phyloP scores from a whole-genome alignment of 2,329 filamentous ascomycete species.

The Botrytis fabae region DNA sequence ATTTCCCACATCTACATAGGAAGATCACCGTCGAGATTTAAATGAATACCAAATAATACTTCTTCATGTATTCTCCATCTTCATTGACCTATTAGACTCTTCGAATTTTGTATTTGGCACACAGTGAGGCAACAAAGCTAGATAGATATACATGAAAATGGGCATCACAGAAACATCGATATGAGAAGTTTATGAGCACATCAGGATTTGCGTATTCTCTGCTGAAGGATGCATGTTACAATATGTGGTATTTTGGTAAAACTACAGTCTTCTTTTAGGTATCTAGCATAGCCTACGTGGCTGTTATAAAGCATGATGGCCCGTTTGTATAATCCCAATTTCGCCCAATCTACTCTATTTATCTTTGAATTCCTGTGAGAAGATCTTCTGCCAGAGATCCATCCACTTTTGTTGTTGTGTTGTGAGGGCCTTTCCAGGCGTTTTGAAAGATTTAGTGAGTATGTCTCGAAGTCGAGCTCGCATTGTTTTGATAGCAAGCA shows the following conservation, averaged over 20 bases:
- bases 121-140: not conserved
- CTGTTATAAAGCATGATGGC: not conserved
- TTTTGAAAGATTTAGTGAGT: conserved; percentile 68
- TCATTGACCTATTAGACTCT: not conserved
- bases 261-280: conserved; percentile 9
- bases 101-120: not conserved
- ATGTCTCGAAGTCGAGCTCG: conserved; percentile 73
- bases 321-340: not conserved
- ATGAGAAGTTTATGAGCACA: not conserved
- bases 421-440: conserved; percentile 61
- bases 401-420: conserved; percentile 72
- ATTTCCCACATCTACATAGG: not conserved
- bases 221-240: not conserved
- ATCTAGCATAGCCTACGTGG: not conserved
- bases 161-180: not conserved
- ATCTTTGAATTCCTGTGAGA: conserved; percentile 46
- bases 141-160: no score
- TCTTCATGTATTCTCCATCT: not conserved
- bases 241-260: not conserved
- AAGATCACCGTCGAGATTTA: no score
- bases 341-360: conserved; percentile 27
- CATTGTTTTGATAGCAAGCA: conserved; percentile 84
- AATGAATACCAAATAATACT: not conserved
- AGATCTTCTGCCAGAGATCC: conserved; percentile 71
- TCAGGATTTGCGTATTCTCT: not conserved